Base-by-base conservation (phyloP, 1,284 basidiomycete species). In the Ceratobasidium sp. region DNA sequence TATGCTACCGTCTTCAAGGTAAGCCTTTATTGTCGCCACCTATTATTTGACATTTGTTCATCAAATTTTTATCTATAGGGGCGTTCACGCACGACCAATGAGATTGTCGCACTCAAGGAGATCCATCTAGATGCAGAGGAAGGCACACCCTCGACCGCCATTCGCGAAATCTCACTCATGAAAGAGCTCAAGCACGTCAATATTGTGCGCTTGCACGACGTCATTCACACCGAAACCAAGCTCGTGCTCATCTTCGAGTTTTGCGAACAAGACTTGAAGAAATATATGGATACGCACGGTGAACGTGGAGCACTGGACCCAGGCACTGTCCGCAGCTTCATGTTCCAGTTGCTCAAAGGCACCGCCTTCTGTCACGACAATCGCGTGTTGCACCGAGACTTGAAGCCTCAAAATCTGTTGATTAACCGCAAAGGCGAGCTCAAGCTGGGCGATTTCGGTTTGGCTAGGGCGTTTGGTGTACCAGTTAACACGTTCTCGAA, bases 291-390 rank as follows among this genome's bases (percentile, higher is more conserved):
- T 84, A 92, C 95, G 45, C 93, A 99, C 80, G 98, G 98, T 68
- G 95, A 98, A 80, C 92, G 95, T 77, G 96, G 97, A 76, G 97
- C 98, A 11, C 90, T 99, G 56, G 95, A 97, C 76, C 94, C 96
- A 0, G 88, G 89, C 77, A 96, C 95, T n/a, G 96, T 99, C 79
- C 92, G 96, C 79, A 97, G 92, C 82, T 99, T 98, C 85, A 97
- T 96, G 95, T 98, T 94, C 84, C 97, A 99, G 85, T 90, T 99
- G 49, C 88, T 99, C 81, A 98, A 98, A 85, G 98, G 98, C 65
- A 96, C 97, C 33, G 97, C 97, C 39, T 99, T 98, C 85, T 99
- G 98, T 84, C 98, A 99, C 84, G 97, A 98, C 83, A 99, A 99
- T 82, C 92, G 98, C 80, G 96, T 99, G 42, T 89, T 99, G 15